Base-by-base conservation (phyloP, 2,329 filamentous ascomycete genomes). In the Diplodia corticola region DNA sequence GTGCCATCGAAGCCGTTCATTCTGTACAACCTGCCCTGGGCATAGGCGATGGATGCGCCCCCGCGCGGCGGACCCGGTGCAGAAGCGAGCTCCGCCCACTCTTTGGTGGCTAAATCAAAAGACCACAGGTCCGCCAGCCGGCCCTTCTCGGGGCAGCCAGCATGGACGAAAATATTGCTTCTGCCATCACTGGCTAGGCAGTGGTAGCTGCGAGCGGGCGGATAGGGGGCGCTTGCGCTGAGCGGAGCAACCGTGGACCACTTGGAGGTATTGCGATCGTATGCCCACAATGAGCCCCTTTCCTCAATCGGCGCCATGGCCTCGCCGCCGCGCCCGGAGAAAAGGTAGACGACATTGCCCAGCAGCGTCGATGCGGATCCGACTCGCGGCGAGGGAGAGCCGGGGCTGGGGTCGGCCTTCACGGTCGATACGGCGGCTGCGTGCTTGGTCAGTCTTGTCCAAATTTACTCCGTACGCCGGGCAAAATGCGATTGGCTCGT, bases 1-100 rank as follows among this genome's bases (percentile, higher is more conserved):
- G 83, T 80, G 0, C 90, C 91, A 75, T 94, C 90, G 71, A 89
- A 94, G 0, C 92, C 92, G 68, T 92, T 91, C 80, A 92, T 93
- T 30, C 92, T 85, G 78, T 89, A 96, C 6, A 96, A 76, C 26
- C 87, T 85, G 26, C 86, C 86, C 64, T 85, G 83, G 51, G 83
- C 83, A 63, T 89, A 84, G 1, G 88, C 86, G 28, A 96, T 86
- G 4, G 87, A 86, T 0, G 90, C 80, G 1, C 91, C 91, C 24
- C 88, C 88, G 55, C 91, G 84, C 0, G 85, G 80, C 7, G 88
- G 85, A 0, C 84, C 88, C 0, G 91, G 91, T 0, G 91, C 91
- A 7, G 85, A 76, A 0, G 89, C 83, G 15, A 91, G 82, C 72
- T 89, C 83, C 46, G 82, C 86, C 92, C 92, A 96, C 1, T 83